Percentiles rank a stretch among this genome's conserved stretches.
These are phyloP conservation scores for Leptographium lundbergii DNA, from an alignment of 2,329 filamentous ascomycete species.

Conservation along the genomic window DNA sequence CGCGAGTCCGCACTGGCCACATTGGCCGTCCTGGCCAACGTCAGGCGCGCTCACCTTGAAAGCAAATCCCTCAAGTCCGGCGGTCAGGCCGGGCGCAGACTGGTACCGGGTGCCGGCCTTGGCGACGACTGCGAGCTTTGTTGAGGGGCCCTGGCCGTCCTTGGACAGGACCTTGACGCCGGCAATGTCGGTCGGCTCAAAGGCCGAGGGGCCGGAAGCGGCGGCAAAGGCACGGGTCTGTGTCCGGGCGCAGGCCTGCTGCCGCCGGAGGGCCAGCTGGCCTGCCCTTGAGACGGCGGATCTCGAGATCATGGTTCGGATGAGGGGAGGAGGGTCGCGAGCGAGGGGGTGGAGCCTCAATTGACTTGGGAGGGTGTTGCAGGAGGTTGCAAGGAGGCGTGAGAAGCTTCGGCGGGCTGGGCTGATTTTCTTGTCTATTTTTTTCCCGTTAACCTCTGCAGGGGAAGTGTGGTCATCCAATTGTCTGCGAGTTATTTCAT, in stretches of 20 bases:
- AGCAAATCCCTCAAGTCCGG: constrained; percentile 86
- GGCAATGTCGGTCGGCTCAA: constrained; percentile 73
- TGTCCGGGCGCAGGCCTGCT: constrained; percentile 39
- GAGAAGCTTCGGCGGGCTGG: constrained; percentile 3
- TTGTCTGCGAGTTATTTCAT: constrained; percentile 17
- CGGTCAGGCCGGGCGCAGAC: constrained; percentile 75
- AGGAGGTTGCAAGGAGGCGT: not conserved
- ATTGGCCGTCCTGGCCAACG: too few relatives aligned
- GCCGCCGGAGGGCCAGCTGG: constrained; percentile 44
- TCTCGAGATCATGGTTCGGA: constrained; percentile 42
- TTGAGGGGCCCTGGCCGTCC: constrained; percentile 78
- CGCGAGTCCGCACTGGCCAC: not conserved
- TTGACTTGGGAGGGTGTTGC: not conserved
- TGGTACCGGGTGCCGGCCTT: constrained; percentile 94
- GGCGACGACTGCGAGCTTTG: constrained; percentile 80
- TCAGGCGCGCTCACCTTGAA: constrained; percentile 61
- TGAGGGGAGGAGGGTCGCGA: constrained; percentile 25
- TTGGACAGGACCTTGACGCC: constrained; percentile 89
- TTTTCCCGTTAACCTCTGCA: not conserved
- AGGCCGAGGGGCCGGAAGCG: constrained; percentile 59
- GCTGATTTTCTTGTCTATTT: constrained; percentile 7
- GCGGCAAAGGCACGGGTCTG: constrained; percentile 38
- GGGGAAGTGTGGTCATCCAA: constrained; percentile 13
- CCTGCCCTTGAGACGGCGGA: constrained; percentile 45
- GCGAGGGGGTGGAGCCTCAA: not conserved